Conservation (phyloP, 129 eudicot genomes). For the Solidago caesia region DNA sequence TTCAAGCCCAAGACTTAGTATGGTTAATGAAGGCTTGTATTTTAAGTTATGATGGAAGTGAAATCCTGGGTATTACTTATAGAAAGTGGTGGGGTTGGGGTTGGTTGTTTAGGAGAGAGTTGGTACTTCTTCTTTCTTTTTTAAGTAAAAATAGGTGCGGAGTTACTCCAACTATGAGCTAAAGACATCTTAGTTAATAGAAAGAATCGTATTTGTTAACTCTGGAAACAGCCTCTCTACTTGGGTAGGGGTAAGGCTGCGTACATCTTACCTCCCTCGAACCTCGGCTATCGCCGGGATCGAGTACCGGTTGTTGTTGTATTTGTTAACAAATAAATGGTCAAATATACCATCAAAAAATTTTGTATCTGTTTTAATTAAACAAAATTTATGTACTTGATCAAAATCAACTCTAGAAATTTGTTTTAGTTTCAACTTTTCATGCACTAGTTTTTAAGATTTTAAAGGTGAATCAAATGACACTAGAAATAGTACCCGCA, state of each 20-base stretch:
- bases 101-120: slow-evolving; percentile 20
- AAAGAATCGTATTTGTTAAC: too few species aligned
- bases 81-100: slow-evolving; percentile 24
- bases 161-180: slow-evolving; percentile 3
- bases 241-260: too few species aligned
- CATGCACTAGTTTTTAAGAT: background rate
- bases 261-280: too few species aligned
- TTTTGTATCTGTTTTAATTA: too few species aligned
- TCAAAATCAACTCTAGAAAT: background rate
- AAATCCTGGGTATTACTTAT: slow-evolving; percentile 24
- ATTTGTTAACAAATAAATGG: too few species aligned
- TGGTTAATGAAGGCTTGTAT: slow-evolving; percentile 21
- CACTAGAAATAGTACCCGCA: too few species aligned
- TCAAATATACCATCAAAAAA: too few species aligned
- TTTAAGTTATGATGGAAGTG: slow-evolving; percentile 3
- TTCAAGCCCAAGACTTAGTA: slow-evolving; percentile 9
- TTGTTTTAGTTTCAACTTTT: background rate
- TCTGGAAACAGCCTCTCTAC: too few species aligned
- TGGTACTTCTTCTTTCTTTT: background rate
- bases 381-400: too few species aligned
- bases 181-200: background rate
- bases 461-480: slow-evolving; percentile 1
- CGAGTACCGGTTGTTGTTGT: too few species aligned
- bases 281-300: too few species aligned
- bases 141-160: background rate